phyloP scores from a whole-genome alignment of 345 rosid genomes.

The Clausena lansium region DNA sequence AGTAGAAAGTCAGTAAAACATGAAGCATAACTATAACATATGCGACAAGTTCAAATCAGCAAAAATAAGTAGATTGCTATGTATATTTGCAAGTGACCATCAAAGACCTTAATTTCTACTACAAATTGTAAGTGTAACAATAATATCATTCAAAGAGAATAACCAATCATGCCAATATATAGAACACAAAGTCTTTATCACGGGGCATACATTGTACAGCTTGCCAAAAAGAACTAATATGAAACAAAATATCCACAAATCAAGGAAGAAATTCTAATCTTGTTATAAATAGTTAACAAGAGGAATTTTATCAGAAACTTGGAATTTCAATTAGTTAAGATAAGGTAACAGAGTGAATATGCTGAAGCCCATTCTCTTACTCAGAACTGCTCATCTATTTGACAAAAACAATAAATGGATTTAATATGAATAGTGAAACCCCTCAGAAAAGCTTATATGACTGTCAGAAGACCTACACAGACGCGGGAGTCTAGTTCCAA shows the following conservation, averaged over 20 bases:
- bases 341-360: background rate
- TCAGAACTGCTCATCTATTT: background rate
- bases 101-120: background rate
- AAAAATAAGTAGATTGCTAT: background rate
- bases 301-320: background rate
- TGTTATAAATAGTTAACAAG: background rate
- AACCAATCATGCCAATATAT: background rate
- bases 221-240: background rate
- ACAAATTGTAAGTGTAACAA: background rate
- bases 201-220: background rate
- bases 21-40: background rate
- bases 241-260: background rate
- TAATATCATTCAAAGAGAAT: background rate
- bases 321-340: background rate
- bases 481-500: background rate
- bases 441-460: background rate
- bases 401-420: background rate
- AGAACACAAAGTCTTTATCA: background rate
- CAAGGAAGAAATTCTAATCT: background rate
- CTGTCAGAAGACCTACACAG: background rate
- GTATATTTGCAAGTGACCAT: background rate
- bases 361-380: background rate
- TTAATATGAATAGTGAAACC: background rate
- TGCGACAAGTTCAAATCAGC: background rate
- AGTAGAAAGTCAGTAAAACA: constrained; percentile 14